Base-by-base conservation (phyloP, 805 yeast genomes). In the Wickerhamiella parazyma region DNA sequence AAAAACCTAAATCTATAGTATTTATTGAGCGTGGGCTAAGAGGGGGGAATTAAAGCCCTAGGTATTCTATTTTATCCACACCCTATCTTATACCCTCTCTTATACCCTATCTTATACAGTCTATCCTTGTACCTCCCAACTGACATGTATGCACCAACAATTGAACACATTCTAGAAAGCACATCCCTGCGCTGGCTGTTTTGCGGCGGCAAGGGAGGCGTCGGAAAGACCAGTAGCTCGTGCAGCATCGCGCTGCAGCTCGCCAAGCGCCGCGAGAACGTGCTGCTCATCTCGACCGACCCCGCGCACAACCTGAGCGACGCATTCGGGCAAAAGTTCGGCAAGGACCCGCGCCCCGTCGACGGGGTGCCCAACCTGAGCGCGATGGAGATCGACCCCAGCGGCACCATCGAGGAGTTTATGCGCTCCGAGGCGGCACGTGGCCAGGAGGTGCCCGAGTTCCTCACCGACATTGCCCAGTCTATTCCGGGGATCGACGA, bases 171-270 rank as follows among this genome's bases (percentile, higher is more conserved):
- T 33, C 51, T 67, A 7, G 68, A 67, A 46, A 69, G 65, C 46
- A 59, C 55, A 42, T 48, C 80, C 10, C 73, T 91, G 58, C 83
- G 82, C 58, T 91, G 99, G 99, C 80, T 91, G 50, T 91, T 91
- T 57, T 97, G 89, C 36, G 99, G 99, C 52, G 99, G 99, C 54
- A 91, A 91, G 69, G 99, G 99, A 62, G 99, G 99, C 65, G 99
- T 91, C 22, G 99, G 99, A 56, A 91, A 91, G 62, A 91, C 99
- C 50, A 91, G 98, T 20, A 83, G 96, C 3, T 89, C 97, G 1
- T 87, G 95, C 38, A 86, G 96, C 19, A 72, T 91, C 53, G 94
- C 99, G 18, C 80, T 87, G 49, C 97, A 91, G 65, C 73, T 91
- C 61, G 96, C 98, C 14, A 64, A 81, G 48, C 69, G 72, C 45